These are phyloP conservation scores for Dionaea muscipula DNA, from an alignment of 179 eudicot species.

Conservation along the genomic window DNA sequence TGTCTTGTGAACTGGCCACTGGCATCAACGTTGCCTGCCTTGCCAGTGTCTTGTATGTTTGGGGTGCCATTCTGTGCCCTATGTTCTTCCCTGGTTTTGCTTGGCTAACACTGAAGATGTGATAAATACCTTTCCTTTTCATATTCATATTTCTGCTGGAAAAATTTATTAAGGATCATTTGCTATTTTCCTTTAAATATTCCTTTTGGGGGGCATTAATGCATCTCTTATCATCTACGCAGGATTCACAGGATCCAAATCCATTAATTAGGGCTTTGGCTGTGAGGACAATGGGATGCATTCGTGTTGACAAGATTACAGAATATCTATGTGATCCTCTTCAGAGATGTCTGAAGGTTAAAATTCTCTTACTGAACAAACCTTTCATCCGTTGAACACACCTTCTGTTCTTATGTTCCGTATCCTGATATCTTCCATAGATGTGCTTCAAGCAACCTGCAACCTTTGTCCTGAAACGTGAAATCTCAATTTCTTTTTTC, in stretches of 20 bases:
- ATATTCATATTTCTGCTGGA: neutral
- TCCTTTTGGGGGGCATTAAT: neutral
- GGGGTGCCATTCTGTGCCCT: neutral
- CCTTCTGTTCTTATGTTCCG: neutral
- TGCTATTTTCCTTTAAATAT: neutral
- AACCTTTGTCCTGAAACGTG: neutral
- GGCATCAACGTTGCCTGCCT: neutral
- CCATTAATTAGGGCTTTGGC: slow-evolving; percentile 97
- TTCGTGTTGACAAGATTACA: slow-evolving; percentile 94
- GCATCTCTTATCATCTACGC: slow-evolving; percentile 11
- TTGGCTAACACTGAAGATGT: neutral
- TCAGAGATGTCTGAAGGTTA: slow-evolving; percentile 94
- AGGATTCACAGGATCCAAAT: slow-evolving; percentile 99
- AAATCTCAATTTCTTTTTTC: slow-evolving; percentile 1
- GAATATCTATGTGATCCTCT: slow-evolving; percentile 97
- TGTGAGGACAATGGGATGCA: slow-evolving; percentile 98
- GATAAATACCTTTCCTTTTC: no score
- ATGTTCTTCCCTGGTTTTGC: neutral
- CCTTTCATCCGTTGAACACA: neutral
- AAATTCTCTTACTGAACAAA: neutral
- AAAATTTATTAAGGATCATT: neutral
- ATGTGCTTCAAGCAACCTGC: neutral
- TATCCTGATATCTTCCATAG: neutral
- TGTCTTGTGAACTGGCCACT: neutral
- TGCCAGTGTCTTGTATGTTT: neutral